A percentile compares a stretch with the other conserved stretches of the same genome.
Evolutionary conservation across 148 eudicot species (phyloP).

Genomic region (Pharnaceum exiguum): DNA sequence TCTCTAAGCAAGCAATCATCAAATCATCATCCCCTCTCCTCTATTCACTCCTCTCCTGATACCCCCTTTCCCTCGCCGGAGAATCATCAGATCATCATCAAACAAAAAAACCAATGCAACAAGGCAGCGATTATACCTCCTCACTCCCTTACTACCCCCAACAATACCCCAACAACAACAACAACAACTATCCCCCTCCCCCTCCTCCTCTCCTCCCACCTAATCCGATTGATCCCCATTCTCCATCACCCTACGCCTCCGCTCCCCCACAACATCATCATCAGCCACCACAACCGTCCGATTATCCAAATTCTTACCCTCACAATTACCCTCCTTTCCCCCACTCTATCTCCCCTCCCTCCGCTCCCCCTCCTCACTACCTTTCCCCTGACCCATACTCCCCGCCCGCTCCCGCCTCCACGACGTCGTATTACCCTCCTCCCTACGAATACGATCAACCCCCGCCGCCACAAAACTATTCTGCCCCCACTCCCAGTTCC

Average conservation of each 20-base stretch:
- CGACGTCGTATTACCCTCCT: slow-evolving; percentile 32
- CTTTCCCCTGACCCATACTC: slow-evolving; percentile 6
- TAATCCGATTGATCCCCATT: too few relatives aligned
- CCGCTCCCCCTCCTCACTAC: slow-evolving; percentile 10
- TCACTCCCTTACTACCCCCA: too few relatives aligned
- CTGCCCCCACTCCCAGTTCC: neutral
- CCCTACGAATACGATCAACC: slow-evolving; percentile 40
- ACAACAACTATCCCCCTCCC: slow-evolving; percentile 11
- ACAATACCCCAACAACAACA: slow-evolving; percentile 17
- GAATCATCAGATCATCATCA: too few relatives aligned
- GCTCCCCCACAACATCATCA: slow-evolving; percentile 35
- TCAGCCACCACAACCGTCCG: slow-evolving; percentile 26
- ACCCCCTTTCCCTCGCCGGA: too few relatives aligned
- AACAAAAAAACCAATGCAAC: slow-evolving; percentile 38
- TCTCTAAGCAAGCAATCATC: too few relatives aligned
- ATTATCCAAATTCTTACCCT: slow-evolving; percentile 22
- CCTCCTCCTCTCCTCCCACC: slow-evolving; percentile 17
- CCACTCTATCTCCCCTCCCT: slow-evolving; percentile 15
- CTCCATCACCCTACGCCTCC: slow-evolving; percentile 55
- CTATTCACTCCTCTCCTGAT: too few relatives aligned
- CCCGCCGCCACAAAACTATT: neutral
- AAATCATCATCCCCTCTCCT: too few relatives aligned
- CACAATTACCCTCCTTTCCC: slow-evolving; percentile 38
- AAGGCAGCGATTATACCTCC: slow-evolving; percentile 31
- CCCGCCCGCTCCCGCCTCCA: slow-evolving; percentile 5